A percentile compares a stretch with the other conserved stretches of the same genome.
Conservation (phyloP, 2,329 filamentous ascomycete genomes). For the Cladosporium sp. region DNA sequence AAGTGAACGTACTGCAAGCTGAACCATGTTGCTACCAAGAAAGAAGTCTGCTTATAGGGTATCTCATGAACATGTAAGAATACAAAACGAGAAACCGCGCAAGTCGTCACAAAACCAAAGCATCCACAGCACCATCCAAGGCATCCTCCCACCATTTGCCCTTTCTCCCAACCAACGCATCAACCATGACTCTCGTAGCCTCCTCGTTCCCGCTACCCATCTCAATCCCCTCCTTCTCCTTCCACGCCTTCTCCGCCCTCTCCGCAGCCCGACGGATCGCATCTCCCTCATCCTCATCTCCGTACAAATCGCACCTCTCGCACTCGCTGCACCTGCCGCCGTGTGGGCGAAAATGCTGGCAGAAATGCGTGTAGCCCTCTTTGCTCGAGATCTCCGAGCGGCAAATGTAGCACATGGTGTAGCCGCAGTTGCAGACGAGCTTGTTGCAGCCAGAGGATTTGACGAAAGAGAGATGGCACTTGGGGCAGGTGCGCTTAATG, state of each 20-base stretch:
- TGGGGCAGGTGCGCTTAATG: conserved; percentile 89
- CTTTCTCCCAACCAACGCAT: conserved; percentile 18
- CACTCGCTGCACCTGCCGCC: conserved; percentile 73
- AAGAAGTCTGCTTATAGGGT: conserved; percentile 1
- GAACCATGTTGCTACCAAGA: not conserved
- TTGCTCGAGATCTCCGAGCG: conserved; percentile 50
- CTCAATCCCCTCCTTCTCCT: conserved; percentile 31
- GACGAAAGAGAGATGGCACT: conserved; percentile 86
- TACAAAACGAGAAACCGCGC: not conserved
- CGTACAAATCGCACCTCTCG: conserved; percentile 50
- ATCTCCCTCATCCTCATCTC: conserved; percentile 42
- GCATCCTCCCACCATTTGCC: conserved; percentile 16
- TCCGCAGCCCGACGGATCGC: conserved; percentile 37
- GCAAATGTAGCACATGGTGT: conserved; percentile 97
- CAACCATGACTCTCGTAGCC: conserved; percentile 17
- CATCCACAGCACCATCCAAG: conserved; percentile 21
- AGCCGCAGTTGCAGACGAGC: conserved; percentile 88
- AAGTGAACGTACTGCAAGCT: not conserved
- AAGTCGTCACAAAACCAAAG: conserved; percentile 13
- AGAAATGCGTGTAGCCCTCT: conserved; percentile 89
- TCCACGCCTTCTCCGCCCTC: conserved; percentile 41
- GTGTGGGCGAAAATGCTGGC: conserved; percentile 85
- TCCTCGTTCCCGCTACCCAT: conserved; percentile 12
- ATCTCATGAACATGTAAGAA: conserved; percentile 2
- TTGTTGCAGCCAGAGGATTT: conserved; percentile 96